A percentile compares a stretch with the other conserved stretches of the same genome.
Conservation (phyloP, 2,329 filamentous ascomycete species). For the Fusarium burgessii region DNA sequence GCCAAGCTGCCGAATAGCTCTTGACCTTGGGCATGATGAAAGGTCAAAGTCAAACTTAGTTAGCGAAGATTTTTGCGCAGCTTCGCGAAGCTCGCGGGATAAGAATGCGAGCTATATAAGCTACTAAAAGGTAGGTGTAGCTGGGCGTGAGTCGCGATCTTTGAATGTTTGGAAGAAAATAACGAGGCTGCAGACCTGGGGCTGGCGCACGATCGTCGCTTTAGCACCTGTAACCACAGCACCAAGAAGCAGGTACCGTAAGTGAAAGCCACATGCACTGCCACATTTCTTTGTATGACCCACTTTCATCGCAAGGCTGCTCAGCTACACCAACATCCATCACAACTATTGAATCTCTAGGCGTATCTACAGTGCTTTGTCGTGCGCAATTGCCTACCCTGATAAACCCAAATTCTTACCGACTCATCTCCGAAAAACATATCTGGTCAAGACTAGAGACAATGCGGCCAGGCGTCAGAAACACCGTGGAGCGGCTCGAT, state of each 20-base stretch:
- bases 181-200: conserved; percentile 40
- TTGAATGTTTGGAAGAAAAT: conserved; percentile 31
- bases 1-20: conserved; percentile 88
- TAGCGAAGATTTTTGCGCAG: not conserved
- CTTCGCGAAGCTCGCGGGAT: conserved; percentile 30
- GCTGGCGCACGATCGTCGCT: conserved; percentile 28
- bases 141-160: conserved; percentile 1
- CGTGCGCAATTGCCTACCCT: not conserved
- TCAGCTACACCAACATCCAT: conserved; percentile 32
- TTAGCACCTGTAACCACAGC: conserved; percentile 30
- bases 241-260: conserved; percentile 7
- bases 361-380: conserved; percentile 2
- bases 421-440: not conserved
- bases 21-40: conserved; percentile 83
- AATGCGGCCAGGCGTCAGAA: conserved; percentile 64
- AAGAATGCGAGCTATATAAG: not conserved
- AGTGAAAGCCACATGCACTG: conserved; percentile 27
- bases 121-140: not conserved
- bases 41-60: conserved; percentile 13
- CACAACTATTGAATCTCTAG: conserved; percentile 6
- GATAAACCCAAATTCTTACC: too few relatives aligned
- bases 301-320: conserved; percentile 27
- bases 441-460: not conserved
- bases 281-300: conserved; percentile 12
- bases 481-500: conserved; percentile 92